phyloP scores from a whole-genome alignment of 192 early-diverging fungal genomes.

The Backusella tarrabulga region DNA sequence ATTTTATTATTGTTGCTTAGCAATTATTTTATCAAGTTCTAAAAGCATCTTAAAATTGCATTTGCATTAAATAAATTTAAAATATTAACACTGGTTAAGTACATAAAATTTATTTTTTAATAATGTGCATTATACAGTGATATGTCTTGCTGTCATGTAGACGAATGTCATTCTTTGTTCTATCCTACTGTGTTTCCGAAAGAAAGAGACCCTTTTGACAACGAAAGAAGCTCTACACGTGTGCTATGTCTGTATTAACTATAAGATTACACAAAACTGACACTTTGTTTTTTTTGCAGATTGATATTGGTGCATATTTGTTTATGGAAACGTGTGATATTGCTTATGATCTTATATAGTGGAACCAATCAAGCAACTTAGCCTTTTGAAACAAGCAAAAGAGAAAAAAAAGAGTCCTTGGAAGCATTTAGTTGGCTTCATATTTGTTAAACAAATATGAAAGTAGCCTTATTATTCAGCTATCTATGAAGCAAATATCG shows the following conservation, averaged over 20 bases:
- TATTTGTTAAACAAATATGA: background rate
- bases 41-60: background rate
- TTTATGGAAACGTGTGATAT: slow-evolving; percentile 1
- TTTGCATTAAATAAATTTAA: background rate
- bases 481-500: background rate
- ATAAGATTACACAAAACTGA: background rate
- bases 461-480: background rate
- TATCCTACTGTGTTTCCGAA: background rate
- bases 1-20: slow-evolving; percentile 1
- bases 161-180: background rate
- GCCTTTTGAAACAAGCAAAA: background rate
- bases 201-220: background rate
- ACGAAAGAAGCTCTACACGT: background rate
- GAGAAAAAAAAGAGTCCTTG: background rate
- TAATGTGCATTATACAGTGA: background rate
- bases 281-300: background rate
- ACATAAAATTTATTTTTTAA: background rate
- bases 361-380: background rate
- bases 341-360: background rate
- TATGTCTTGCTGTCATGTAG: background rate
- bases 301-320: slow-evolving; percentile 4
- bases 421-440: background rate
- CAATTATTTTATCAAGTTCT: background rate
- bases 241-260: background rate
- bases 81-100: background rate